A percentile compares a stretch with the other conserved stretches of the same genome.
phyloP scores from a whole-genome alignment of 1,284 basidiomycete species.

The Chondrostereum purpureum region DNA sequence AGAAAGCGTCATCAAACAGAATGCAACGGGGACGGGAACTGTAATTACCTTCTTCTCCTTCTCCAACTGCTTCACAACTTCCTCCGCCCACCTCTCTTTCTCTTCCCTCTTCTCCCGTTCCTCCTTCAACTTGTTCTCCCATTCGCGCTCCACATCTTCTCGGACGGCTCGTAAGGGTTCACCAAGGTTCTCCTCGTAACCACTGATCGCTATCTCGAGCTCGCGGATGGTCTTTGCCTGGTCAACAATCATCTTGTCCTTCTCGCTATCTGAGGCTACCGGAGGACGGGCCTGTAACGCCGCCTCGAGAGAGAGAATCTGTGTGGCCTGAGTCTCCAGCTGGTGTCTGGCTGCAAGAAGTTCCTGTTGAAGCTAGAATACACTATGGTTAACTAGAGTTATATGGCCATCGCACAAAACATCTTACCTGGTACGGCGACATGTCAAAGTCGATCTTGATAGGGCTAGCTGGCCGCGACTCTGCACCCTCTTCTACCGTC shows the following conservation, averaged over 20 bases:
- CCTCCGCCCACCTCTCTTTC: conserved; percentile 64
- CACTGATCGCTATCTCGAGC: conserved; percentile 43
- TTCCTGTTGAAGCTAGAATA: conserved; percentile 74
- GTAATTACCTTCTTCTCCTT: conserved; percentile 59
- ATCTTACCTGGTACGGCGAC: conserved; percentile 68
- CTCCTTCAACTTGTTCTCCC: conserved; percentile 53
- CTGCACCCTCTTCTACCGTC: conserved; percentile 63
- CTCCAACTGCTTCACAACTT: conserved; percentile 65
- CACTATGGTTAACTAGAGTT: conserved; percentile 4
- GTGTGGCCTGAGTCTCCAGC: conserved; percentile 69
- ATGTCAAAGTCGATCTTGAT: conserved; percentile 82
- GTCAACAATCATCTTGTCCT: conserved; percentile 62
- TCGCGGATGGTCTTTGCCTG: conserved; percentile 66
- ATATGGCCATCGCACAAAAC: background rate
- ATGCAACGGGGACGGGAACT: too few relatives aligned
- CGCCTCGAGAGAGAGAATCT: conserved; percentile 76
- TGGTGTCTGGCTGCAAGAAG: conserved; percentile 69
- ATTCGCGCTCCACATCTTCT: conserved; percentile 81
- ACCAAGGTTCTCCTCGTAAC: conserved; percentile 40
- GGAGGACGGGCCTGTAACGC: conserved; percentile 57
- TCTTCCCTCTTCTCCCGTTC: conserved; percentile 57
- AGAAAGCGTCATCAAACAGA: conserved; percentile 1
- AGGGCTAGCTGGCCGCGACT: conserved; percentile 72
- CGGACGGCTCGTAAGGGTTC: conserved; percentile 66
- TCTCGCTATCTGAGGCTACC: conserved; percentile 58